These are phyloP conservation scores for Scalesia atractyloides DNA, from an alignment of 129 eudicot genomes.

Conservation along the genomic window DNA sequence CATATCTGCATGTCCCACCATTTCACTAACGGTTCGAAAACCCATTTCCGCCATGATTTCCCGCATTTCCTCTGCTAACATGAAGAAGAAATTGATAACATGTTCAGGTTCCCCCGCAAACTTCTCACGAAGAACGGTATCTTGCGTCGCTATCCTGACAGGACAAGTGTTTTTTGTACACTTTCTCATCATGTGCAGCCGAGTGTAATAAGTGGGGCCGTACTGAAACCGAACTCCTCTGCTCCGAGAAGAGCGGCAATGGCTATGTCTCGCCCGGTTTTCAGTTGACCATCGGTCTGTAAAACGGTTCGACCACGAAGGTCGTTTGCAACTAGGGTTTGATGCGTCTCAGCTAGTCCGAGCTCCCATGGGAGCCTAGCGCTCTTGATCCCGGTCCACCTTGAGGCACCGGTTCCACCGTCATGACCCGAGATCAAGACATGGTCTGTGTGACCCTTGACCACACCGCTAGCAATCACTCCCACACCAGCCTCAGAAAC, in stretches of 20 bases:
- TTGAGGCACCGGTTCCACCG: conserved; percentile 98
- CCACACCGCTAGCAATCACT: conserved; percentile 97
- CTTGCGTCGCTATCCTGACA: conserved; percentile 97
- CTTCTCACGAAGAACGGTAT: conserved; percentile 89
- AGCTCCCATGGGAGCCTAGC: conserved; percentile 99
- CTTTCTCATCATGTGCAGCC: conserved; percentile 99
- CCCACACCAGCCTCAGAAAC: conserved; percentile 99
- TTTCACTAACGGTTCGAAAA: conserved; percentile 69
- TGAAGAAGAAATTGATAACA: conserved; percentile 95
- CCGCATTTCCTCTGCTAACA: conserved; percentile 94
- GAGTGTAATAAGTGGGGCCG: conserved; percentile 94
- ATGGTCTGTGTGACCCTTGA: conserved; percentile 98
- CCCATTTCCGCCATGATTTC: conserved; percentile 94
- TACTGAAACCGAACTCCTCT: conserved; percentile 96
- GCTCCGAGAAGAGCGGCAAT: conserved; percentile 98
- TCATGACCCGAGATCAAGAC: conserved; percentile 96
- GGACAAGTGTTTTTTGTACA: conserved; percentile 98
- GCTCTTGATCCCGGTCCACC: conserved; percentile 98
- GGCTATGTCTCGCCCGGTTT: conserved; percentile 97
- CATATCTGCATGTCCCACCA: conserved; percentile 97
- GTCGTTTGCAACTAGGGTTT: conserved; percentile 93
- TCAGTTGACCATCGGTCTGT: conserved; percentile 94
- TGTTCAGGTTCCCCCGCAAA: conserved; percentile 98
- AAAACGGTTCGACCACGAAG: conserved; percentile 95
- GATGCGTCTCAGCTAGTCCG: conserved; percentile 97